These are phyloP conservation scores for Kurtzmaniella cleridarum DNA, from an alignment of 805 yeast genomes.

Conservation along the genomic window DNA sequence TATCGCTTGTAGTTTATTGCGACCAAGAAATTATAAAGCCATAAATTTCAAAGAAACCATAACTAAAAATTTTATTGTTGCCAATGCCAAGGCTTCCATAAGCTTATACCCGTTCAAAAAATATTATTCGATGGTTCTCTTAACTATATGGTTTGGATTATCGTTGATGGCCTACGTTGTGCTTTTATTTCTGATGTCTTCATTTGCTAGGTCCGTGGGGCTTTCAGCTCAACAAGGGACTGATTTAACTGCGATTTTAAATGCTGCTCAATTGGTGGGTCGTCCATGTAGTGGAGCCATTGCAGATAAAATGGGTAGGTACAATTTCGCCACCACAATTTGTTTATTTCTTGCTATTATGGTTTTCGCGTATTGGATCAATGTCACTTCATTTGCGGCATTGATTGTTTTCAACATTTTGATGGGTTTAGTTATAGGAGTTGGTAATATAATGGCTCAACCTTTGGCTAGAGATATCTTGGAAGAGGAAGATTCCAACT, in stretches of 20 bases:
- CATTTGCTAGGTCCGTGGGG: constrained; percentile 43
- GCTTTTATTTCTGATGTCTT: constrained; percentile 30
- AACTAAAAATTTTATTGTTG: constrained; percentile 12
- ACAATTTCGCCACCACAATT: constrained; percentile 25
- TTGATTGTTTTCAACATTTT: constrained; percentile 25
- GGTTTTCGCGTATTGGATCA: constrained; percentile 34
- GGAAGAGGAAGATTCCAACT: constrained; percentile 10
- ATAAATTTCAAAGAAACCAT: constrained; percentile 18
- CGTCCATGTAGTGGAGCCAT: constrained; percentile 43
- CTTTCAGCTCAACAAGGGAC: constrained; percentile 27
- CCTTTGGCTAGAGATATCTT: constrained; percentile 21
- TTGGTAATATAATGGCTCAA: constrained; percentile 20
- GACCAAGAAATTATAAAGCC: constrained; percentile 37
- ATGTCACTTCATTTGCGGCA: constrained; percentile 26
- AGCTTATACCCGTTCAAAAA: constrained; percentile 14
- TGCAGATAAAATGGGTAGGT: constrained; percentile 45
- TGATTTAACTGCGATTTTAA: constrained; percentile 29
- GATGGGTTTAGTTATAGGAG: constrained; percentile 27
- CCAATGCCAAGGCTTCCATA: constrained; percentile 23
- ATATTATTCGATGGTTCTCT: constrained; percentile 15
- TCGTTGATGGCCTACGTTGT: constrained; percentile 34
- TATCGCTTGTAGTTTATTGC: constrained; percentile 37
- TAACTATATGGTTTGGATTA: constrained; percentile 31
- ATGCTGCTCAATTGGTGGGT: constrained; percentile 44
- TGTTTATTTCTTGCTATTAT: constrained; percentile 20